Evolutionary conservation across 805 yeast species (phyloP), one percentile per base, ranked within the genome.

Genomic region (Ogataea haglerorum): DNA sequence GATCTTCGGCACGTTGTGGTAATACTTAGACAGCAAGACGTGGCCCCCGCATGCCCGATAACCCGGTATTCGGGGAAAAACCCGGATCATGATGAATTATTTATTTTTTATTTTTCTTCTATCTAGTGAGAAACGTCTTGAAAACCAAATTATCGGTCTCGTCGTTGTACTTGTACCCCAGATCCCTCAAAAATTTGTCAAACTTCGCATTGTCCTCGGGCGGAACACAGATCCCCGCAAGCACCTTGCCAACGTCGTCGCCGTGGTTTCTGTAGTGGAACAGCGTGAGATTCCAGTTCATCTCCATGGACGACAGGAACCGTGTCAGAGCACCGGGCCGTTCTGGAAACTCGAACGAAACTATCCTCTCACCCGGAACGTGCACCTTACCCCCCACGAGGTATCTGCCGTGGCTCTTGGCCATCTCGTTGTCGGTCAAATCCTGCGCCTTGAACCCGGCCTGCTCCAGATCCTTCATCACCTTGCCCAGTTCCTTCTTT

Each of bases 221-320:
- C 3, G 98, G 96, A 18, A 90, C 88, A 36, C 81, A 80, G 42
- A 95, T 75, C 29, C 96, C 99, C 31, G 95, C 91, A 46, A 93
- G 71, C 1, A 93, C 87, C 63, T 88, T 88, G 33, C 95, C 98
- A 33, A 93, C 75, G 59, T 93, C 99, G 37, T 91, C 82, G 28
- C 99, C 99, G 53, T 89, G 95, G 67, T 93, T 89, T 72, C 99
- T 80, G 66, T 93, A 93, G 64, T 93, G 96, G 81, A 93, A 93
- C 54, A 93, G 67, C 1, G 97, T 85, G 47, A 93, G 78, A 60
- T 93, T 93, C 97, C 98, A 93, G 36, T 80, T 79, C 18, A 74
- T 72, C 55, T 82, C 78, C 58, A 93, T 65, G 13, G 81, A 73
- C 19, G 73, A 75, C 56, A 93, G 72, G 67, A 93, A 93, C 43